phyloP scores from a whole-genome alignment of 768 basidiomycete species.

The Psilocybe cyanescens region DNA sequence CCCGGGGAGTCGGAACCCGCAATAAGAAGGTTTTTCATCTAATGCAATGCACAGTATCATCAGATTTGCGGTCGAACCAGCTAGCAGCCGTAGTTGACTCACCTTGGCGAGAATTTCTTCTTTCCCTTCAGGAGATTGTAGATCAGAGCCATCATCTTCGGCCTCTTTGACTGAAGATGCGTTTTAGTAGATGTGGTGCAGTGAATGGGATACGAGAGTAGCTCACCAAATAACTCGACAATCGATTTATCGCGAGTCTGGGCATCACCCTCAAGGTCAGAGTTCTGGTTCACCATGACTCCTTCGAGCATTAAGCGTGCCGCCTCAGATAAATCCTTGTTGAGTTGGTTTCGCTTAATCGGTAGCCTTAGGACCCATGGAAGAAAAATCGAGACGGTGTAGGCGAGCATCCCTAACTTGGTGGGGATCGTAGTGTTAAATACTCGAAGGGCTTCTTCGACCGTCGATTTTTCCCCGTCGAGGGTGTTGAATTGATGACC shows the following conservation, averaged over 20 bases:
- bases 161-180: background rate
- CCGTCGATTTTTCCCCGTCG: slow-evolving; percentile 37
- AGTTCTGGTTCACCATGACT: slow-evolving; percentile 30
- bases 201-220: background rate
- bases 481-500: slow-evolving; percentile 52
- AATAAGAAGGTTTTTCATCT: slow-evolving; percentile 27
- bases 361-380: slow-evolving; percentile 33
- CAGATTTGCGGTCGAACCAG: too few relatives aligned
- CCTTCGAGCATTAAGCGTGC: slow-evolving; percentile 31
- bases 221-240: slow-evolving; percentile 7
- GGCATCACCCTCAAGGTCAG: background rate
- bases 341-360: slow-evolving; percentile 23
- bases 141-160: background rate
- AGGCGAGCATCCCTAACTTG: slow-evolving; percentile 11
- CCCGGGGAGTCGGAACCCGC: slow-evolving; percentile 20
- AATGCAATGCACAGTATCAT: background rate
- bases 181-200: too few relatives aligned
- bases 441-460: slow-evolving; percentile 34
- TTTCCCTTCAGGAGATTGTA: background rate
- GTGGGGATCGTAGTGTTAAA: slow-evolving; percentile 25
- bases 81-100: too few relatives aligned
- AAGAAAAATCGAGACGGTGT: slow-evolving; percentile 26
- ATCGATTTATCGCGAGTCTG: slow-evolving; percentile 2
- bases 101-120: slow-evolving; percentile 12
- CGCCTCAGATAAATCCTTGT: slow-evolving; percentile 25